phyloP scores from a whole-genome alignment of 371 early-diverging fungal species.

The Apophysomyces elegans region DNA sequence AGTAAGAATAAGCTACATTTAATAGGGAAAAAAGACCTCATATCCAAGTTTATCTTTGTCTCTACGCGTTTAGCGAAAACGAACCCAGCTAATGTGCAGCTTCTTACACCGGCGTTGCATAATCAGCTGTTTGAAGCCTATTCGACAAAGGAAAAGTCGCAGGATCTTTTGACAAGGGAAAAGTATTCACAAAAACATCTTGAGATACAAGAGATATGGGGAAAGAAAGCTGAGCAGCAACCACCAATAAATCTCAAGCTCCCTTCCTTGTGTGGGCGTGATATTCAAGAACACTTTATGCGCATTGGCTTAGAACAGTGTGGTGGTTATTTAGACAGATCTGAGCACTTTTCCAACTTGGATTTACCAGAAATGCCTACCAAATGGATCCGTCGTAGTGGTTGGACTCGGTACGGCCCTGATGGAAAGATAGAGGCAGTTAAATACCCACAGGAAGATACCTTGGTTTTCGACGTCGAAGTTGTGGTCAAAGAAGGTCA shows the following conservation, averaged over 20 bases:
- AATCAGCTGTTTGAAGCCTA: conserved; percentile 40
- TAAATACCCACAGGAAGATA: conserved; percentile 62
- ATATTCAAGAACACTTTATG: conserved; percentile 85
- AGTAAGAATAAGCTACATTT: neutral
- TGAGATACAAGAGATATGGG: conserved; percentile 63
- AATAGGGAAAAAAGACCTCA: neutral
- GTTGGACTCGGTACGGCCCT: conserved; percentile 86
- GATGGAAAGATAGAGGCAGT: conserved; percentile 51
- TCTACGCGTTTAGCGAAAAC: conserved; percentile 27
- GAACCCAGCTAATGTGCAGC: conserved; percentile 58
- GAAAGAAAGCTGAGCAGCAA: conserved; percentile 59
- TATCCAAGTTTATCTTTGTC: neutral
- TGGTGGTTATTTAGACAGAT: conserved; percentile 55
- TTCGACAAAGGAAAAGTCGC: conserved; percentile 7
- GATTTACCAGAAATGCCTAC: conserved; percentile 59
- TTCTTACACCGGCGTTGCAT: conserved; percentile 54
- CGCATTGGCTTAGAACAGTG: conserved; percentile 71
- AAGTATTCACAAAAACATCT: conserved; percentile 63
- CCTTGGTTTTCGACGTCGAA: conserved; percentile 92
- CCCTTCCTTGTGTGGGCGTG: conserved; percentile 60
- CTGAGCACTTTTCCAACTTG: conserved; percentile 52
- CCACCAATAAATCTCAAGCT: conserved; percentile 46
- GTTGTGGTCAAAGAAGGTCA: conserved; percentile 67
- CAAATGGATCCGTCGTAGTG: conserved; percentile 64
- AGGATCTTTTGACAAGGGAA: conserved; percentile 22